Conservation (phyloP, 2,329 filamentous ascomycete genomes). For the Sarocladium oryzae region DNA sequence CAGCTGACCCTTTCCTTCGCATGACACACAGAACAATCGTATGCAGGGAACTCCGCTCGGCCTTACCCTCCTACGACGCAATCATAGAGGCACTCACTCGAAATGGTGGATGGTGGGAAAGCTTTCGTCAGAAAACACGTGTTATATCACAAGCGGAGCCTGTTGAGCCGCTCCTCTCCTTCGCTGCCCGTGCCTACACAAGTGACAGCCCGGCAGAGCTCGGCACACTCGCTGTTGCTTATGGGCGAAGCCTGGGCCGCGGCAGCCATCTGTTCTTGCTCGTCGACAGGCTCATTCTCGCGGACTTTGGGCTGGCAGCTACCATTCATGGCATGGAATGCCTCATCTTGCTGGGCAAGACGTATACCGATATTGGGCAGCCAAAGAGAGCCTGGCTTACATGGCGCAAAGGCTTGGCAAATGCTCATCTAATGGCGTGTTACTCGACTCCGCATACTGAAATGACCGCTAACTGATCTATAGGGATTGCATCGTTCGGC, state of each 20-base stretch:
- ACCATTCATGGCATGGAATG: slow-evolving; percentile 37
- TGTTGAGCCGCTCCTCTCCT: slow-evolving; percentile 2
- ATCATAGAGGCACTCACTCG: slow-evolving; percentile 2
- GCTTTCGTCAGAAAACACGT: slow-evolving; percentile 3
- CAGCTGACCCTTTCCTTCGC: not conserved
- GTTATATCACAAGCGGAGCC: not conserved
- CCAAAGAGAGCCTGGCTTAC: slow-evolving; percentile 35
- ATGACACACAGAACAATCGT: slow-evolving; percentile 6
- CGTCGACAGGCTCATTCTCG: slow-evolving; percentile 32
- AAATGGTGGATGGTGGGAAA: slow-evolving; percentile 8
- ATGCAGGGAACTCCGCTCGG: slow-evolving; percentile 7
- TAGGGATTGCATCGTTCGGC: not conserved
- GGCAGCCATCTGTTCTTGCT: slow-evolving; percentile 21
- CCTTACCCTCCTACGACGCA: slow-evolving; percentile 8
- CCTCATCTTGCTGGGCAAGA: slow-evolving; percentile 33
- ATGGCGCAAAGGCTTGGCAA: slow-evolving; percentile 32
- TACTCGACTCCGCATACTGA: not conserved
- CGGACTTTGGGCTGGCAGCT: slow-evolving; percentile 32
- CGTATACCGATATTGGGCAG: slow-evolving; percentile 37
- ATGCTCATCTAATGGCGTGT: slow-evolving; percentile 35
- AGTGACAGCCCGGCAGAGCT: slow-evolving; percentile 28
- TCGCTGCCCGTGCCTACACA: slow-evolving; percentile 18
- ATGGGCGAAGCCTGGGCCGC: slow-evolving; percentile 14
- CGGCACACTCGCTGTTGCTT: slow-evolving; percentile 28
- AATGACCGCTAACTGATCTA: not conserved